Conservation (phyloP, 306 rosid species). For the Trifolium pratense region DNA sequence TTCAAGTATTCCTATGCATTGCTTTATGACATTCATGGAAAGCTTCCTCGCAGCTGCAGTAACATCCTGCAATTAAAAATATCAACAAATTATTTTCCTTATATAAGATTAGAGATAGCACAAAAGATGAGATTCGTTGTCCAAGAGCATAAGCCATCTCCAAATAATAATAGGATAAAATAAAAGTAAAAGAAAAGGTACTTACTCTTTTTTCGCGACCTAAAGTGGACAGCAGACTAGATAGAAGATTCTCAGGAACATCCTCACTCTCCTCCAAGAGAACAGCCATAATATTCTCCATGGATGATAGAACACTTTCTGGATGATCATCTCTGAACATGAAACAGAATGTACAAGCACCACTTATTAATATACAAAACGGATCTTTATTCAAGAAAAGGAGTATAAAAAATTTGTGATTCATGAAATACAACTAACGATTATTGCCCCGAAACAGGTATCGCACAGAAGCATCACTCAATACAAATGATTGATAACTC, state of each 20-base stretch:
- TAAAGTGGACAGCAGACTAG: slow-evolving; percentile 65
- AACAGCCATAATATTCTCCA: slow-evolving; percentile 88
- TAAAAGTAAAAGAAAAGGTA: slow-evolving; percentile 24
- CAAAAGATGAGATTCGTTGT: slow-evolving; percentile 7
- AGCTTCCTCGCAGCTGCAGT: slow-evolving; percentile 83
- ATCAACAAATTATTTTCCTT: slow-evolving; percentile 38
- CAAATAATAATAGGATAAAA: slow-evolving; percentile 4
- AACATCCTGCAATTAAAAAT: slow-evolving; percentile 69
- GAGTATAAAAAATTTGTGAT: slow-evolving; percentile 1
- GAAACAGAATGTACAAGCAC: slow-evolving; percentile 37
- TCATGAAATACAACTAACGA: slow-evolving; percentile 25
- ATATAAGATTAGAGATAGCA: slow-evolving; percentile 25
- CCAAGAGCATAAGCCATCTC: slow-evolving; percentile 36
- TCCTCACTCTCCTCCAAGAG: slow-evolving; percentile 97
- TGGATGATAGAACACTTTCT: slow-evolving; percentile 84
- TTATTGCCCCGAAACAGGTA: neutral
- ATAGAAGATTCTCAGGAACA: slow-evolving; percentile 66
- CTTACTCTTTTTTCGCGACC: slow-evolving; percentile 84
- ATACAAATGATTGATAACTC: slow-evolving; percentile 27
- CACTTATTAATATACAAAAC: slow-evolving; percentile 36
- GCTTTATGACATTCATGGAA: slow-evolving; percentile 81
- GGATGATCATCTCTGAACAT: slow-evolving; percentile 91
- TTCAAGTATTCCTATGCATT: slow-evolving; percentile 82
- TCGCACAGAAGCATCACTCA: slow-evolving; percentile 1
- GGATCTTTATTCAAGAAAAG: slow-evolving; percentile 28